phyloP scores from a whole-genome alignment of 2,329 filamentous ascomycete genomes.

The Bisporella sp. region DNA sequence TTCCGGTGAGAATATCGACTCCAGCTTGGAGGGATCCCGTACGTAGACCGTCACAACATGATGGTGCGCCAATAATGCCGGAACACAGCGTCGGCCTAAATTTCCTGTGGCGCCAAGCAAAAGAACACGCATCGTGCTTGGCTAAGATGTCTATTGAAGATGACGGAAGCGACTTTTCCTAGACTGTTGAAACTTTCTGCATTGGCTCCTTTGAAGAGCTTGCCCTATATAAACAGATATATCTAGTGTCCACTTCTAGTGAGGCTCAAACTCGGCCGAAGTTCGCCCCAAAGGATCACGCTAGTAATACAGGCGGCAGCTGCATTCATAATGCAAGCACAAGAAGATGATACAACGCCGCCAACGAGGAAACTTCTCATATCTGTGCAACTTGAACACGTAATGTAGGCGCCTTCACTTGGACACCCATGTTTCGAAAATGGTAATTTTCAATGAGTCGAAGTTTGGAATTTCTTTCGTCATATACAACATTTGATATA shows the following conservation, averaged over 20 bases:
- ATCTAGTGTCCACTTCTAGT: neutral
- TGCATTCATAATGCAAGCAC: neutral
- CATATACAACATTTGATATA: neutral
- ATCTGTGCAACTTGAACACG: neutral
- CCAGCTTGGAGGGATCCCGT: conserved; percentile 23
- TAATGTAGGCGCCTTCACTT: neutral
- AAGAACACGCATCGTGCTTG: conserved; percentile 31
- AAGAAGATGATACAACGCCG: neutral
- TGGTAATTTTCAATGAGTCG: neutral
- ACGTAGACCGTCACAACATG: conserved; percentile 34
- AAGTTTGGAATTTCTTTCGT: neutral
- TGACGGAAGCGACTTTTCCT: neutral
- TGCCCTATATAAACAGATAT: neutral
- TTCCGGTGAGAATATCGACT: conserved; percentile 24
- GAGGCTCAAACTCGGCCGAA: neutral
- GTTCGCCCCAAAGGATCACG: neutral
- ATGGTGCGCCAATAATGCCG: conserved; percentile 27
- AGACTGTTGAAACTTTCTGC: neutral
- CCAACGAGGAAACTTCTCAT: neutral
- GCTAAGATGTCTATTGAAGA: neutral
- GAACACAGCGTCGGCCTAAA: conserved; percentile 30
- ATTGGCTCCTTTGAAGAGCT: too few species aligned
- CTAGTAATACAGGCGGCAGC: neutral
- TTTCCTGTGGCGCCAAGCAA: conserved; percentile 34
- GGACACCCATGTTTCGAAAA: neutral